phyloP scores from a whole-genome alignment of 2,329 filamentous ascomycete genomes.

The Cladosporium sp. region DNA sequence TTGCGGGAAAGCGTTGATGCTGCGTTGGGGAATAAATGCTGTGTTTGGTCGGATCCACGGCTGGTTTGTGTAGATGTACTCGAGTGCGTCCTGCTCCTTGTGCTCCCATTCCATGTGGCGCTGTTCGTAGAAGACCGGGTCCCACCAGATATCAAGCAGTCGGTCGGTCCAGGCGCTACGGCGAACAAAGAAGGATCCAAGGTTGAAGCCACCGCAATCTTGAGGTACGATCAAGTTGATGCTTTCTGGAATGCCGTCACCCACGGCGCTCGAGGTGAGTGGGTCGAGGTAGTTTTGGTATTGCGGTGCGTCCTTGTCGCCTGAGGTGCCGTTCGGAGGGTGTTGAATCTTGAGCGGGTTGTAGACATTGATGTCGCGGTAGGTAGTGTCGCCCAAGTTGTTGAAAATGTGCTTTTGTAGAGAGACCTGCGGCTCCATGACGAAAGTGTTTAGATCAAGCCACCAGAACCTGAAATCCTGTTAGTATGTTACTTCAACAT shows the following conservation, averaged over 20 bases:
- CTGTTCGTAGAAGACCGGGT: conserved; percentile 95
- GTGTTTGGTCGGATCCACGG: conserved; percentile 90
- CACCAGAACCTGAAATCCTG: conserved; percentile 82
- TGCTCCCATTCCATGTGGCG: conserved; percentile 99
- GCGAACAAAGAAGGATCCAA: conserved; percentile 90
- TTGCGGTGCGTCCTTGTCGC: conserved; percentile 46
- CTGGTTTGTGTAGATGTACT: conserved; percentile 87
- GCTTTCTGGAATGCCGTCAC: conserved; percentile 75
- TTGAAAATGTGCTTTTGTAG: conserved; percentile 90
- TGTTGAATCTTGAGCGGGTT: conserved; percentile 94
- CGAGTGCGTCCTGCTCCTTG: conserved; percentile 94
- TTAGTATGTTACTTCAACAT: conserved; percentile 21
- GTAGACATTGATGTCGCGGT: conserved; percentile 94
- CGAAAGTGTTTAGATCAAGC: conserved; percentile 94
- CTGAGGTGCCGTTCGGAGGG: conserved; percentile 59
- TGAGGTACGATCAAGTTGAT: conserved; percentile 88
- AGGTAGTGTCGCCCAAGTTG: conserved; percentile 70
- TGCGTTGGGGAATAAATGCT: conserved; percentile 86
- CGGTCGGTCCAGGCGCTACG: conserved; percentile 88
- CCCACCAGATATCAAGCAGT: conserved; percentile 96
- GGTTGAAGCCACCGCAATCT: conserved; percentile 93
- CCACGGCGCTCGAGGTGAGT: conserved; percentile 68
- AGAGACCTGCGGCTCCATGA: conserved; percentile 94
- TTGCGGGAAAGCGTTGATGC: conserved; percentile 90
- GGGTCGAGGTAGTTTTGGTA: conserved; percentile 68